A percentile compares a stretch with the other conserved stretches of the same genome.
These are phyloP conservation scores for Nitzschia palea DNA, from an alignment of 108 stramenopile genomes.

Conservation along the genomic window DNA sequence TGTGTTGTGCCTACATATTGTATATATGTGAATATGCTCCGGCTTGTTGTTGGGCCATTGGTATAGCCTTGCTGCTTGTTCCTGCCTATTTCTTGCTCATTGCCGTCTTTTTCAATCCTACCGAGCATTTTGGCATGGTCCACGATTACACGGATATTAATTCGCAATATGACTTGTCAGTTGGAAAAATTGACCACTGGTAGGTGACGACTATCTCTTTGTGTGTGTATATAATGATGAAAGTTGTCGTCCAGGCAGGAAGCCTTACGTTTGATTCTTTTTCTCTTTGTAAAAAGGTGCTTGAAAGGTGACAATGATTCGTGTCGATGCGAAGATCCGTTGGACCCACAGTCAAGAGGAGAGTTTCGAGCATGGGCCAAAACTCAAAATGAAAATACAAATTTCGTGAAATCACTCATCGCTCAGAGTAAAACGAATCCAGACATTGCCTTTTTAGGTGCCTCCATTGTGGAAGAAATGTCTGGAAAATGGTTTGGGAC, in stretches of 20 bases:
- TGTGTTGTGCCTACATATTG: conserved; percentile 18
- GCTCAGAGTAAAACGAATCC: conserved; percentile 8
- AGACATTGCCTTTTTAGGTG: conserved; percentile 83
- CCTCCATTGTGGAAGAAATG: conserved; percentile 80
- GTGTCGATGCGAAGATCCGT: conserved; percentile 78
- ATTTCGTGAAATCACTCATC: conserved; percentile 12
- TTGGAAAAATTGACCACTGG: conserved; percentile 77
- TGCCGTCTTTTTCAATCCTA: conserved; percentile 50
- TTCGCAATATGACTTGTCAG: conserved; percentile 58
- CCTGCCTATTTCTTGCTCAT: conserved; percentile 22
- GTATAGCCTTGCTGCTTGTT: conserved; percentile 10
- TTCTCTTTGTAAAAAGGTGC: conserved; percentile 8
- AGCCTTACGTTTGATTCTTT: not conserved
- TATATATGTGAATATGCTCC: conserved; percentile 35
- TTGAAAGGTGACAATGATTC: conserved; percentile 58
- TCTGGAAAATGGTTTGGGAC: conserved; percentile 80
- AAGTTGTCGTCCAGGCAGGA: too few species aligned
- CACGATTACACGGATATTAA: conserved; percentile 53
- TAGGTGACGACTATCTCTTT: too few species aligned
- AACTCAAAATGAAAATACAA: conserved; percentile 54
- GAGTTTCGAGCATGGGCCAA: conserved; percentile 61
- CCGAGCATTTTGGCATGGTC: conserved; percentile 49
- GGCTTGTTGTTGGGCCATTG: conserved; percentile 10
- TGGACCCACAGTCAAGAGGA: conserved; percentile 41
- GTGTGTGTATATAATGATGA: too few species aligned